These are phyloP conservation scores for Tuber magnatum DNA, from an alignment of 495 filamentous ascomycete species.

Conservation along the genomic window DNA sequence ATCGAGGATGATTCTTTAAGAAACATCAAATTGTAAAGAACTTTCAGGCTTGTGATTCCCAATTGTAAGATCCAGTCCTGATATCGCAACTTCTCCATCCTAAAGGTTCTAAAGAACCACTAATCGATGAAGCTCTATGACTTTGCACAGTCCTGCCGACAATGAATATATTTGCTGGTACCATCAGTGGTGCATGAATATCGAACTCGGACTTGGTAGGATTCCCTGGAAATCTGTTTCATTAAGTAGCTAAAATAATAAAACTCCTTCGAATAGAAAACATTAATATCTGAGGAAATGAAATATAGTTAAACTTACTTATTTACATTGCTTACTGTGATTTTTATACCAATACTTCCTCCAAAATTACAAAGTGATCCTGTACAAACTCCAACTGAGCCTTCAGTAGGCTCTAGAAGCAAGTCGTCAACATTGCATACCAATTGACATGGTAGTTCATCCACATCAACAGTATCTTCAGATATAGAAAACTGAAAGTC, in stretches of 20 bases:
- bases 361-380: constrained; percentile 7
- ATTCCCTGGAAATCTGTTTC: background rate
- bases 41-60: background rate
- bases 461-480: background rate
- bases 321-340: background rate
- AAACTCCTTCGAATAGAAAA: background rate
- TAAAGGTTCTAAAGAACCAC: background rate
- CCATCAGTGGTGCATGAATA: background rate
- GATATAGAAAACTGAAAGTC: background rate
- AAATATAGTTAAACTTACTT: background rate
- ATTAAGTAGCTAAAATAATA: background rate
- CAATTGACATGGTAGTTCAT: background rate
- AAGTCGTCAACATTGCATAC: background rate
- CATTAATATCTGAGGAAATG: background rate
- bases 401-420: constrained; percentile 4
- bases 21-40: constrained; percentile 2
- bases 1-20: background rate
- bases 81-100: constrained; percentile 1
- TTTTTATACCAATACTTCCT: background rate
- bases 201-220: background rate
- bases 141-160: background rate
- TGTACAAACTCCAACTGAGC: background rate
- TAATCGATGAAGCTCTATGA: background rate
- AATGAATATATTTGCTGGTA: background rate
- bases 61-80: background rate